Evolutionary conservation across 1,284 basidiomycete species (phyloP).

Genomic region (Testicularia cyperi): DNA sequence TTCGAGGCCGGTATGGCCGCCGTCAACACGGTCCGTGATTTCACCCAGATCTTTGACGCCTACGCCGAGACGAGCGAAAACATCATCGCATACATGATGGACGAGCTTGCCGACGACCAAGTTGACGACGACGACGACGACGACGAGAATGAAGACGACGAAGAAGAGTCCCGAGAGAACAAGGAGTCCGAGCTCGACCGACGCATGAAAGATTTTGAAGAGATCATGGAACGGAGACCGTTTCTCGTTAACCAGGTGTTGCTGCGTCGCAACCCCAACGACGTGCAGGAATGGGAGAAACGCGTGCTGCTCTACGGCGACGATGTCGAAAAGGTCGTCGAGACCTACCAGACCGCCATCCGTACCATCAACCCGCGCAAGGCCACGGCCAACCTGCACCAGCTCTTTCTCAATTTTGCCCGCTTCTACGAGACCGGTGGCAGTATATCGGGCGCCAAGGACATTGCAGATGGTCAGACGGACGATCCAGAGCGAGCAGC

Average conservation of each 20-base stretch:
- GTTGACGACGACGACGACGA: slow-evolving; percentile 59
- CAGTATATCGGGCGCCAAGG: slow-evolving; percentile 24
- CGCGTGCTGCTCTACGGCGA: slow-evolving; percentile 89
- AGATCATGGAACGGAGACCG: slow-evolving; percentile 88
- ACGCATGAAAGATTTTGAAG: slow-evolving; percentile 90
- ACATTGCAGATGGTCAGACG: no score
- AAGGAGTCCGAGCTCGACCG: slow-evolving; percentile 82
- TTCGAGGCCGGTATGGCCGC: slow-evolving; percentile 83
- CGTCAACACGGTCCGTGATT: slow-evolving; percentile 93
- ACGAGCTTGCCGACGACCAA: slow-evolving; percentile 68
- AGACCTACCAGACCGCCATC: slow-evolving; percentile 86
- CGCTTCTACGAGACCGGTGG: slow-evolving; percentile 98
- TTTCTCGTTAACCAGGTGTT: slow-evolving; percentile 97
- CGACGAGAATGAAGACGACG: slow-evolving; percentile 23
- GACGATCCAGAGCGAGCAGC: no score
- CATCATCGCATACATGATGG: slow-evolving; percentile 88
- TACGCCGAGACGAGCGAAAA: slow-evolving; percentile 93
- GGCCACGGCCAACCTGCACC: slow-evolving; percentile 86
- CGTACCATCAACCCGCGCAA: slow-evolving; percentile 85
- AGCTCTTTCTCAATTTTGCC: slow-evolving; percentile 91
- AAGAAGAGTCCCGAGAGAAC: slow-evolving; percentile 63
- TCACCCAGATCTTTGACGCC: slow-evolving; percentile 96
- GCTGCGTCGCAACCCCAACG: slow-evolving; percentile 89
- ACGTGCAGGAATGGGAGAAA: slow-evolving; percentile 99
- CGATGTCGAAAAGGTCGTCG: slow-evolving; percentile 88